Percentiles rank a stretch among this genome's conserved stretches.
Evolutionary conservation across 148 eudicot species (phyloP).

Genomic region (Beta vulgaris): DNA sequence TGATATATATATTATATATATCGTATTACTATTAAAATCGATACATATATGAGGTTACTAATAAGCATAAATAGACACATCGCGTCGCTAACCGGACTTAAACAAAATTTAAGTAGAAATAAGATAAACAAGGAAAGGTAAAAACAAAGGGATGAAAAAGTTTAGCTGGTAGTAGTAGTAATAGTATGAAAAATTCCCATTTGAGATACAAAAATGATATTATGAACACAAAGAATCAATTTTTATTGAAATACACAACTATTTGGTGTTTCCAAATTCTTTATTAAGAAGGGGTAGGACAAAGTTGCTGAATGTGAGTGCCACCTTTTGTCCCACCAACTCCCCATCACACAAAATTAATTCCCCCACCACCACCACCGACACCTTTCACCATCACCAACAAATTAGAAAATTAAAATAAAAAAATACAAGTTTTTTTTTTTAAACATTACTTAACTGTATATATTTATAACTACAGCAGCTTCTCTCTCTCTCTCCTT

Average conservation of each 20-base stretch:
- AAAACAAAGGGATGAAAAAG: neutral
- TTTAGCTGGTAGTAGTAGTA: neutral
- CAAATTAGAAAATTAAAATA: conserved; percentile 14
- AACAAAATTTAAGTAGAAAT: no score
- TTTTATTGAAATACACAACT: conserved; percentile 39
- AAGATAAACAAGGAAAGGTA: neutral
- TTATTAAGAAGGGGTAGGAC: conserved; percentile 27
- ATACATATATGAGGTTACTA: no score
- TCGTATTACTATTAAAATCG: no score
- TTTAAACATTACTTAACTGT: conserved; percentile 24
- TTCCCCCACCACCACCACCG: conserved; percentile 40
- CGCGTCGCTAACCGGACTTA: no score
- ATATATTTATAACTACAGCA: conserved; percentile 29
- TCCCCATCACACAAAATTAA: conserved; percentile 44
- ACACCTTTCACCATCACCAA: conserved; percentile 28
- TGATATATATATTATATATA: no score
- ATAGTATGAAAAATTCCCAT: neutral
- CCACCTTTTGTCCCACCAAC: conserved; percentile 28
- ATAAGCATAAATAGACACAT: no score
- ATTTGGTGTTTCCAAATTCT: conserved; percentile 23
- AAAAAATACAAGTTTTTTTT: conserved; percentile 14
- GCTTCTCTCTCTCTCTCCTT: conserved; percentile 7
- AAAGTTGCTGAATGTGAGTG: conserved; percentile 24
- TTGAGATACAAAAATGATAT: neutral
- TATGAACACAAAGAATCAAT: conserved; percentile 34